Conservation (phyloP, 192 early-diverging fungal genomes). For the Entophlyctis luteolus region DNA sequence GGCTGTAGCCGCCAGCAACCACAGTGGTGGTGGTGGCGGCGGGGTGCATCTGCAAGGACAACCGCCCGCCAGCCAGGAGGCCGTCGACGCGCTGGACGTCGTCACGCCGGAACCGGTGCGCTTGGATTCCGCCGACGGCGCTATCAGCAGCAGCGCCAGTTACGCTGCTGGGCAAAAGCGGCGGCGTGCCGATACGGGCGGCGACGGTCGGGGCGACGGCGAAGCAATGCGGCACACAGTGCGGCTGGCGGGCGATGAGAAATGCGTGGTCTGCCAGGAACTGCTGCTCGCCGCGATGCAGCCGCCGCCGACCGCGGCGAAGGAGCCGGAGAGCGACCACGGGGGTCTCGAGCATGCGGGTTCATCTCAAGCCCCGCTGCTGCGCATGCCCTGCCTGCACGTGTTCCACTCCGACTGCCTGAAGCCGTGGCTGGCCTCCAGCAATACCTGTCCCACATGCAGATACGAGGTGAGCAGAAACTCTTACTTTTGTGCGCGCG, state of each 20-base stretch:
- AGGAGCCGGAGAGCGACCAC: background rate
- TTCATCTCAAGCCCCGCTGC: background rate
- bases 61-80: conserved; percentile 8
- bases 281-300: background rate
- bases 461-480: conserved; percentile 38
- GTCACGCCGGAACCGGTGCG: background rate
- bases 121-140: background rate
- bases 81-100: background rate
- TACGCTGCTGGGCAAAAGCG: background rate
- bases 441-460: conserved; percentile 36
- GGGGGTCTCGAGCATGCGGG: background rate
- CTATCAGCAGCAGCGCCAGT: background rate
- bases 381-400: conserved; percentile 34
- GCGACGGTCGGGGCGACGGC: background rate
- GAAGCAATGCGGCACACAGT: background rate
- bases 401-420: conserved; percentile 33
- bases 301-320: background rate
- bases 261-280: background rate
- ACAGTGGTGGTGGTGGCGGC: too few species aligned
- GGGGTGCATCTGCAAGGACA: conserved; percentile 19
- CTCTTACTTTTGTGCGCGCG: too few species aligned
- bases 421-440: conserved; percentile 30
- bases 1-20: too few species aligned
- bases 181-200: background rate
- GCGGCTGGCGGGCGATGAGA: background rate